These are phyloP conservation scores for Kodamaea kaohsiungensis DNA, from an alignment of 805 yeast genomes.

Conservation along the genomic window DNA sequence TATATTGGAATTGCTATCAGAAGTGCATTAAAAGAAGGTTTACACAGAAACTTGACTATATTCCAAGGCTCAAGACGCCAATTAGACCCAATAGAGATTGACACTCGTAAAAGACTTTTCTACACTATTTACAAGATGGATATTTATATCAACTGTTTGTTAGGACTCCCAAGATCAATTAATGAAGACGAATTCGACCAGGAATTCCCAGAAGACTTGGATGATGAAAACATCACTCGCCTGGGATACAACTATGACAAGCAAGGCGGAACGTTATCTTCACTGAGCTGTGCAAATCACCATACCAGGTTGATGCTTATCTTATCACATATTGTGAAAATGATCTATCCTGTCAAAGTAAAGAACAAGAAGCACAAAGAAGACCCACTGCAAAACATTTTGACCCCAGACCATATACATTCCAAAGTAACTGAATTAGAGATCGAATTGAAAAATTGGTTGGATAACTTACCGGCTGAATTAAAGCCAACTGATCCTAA, in stretches of 20 bases:
- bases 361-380: constrained; percentile 14
- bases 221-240: constrained; percentile 81
- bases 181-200: constrained; percentile 83
- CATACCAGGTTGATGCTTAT: constrained; percentile 77
- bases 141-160: constrained; percentile 79
- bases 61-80: constrained; percentile 50
- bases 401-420: constrained; percentile 39
- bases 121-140: constrained; percentile 93
- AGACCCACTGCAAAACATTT: constrained; percentile 13
- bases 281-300: constrained; percentile 79
- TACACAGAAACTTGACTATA: constrained; percentile 66
- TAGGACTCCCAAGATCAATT: constrained; percentile 81
- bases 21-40: constrained; percentile 78
- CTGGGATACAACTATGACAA: constrained; percentile 51
- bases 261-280: constrained; percentile 57
- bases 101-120: constrained; percentile 79
- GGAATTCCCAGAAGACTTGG: constrained; percentile 79
- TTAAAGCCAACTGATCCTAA: constrained; percentile 71
- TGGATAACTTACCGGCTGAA: constrained; percentile 66
- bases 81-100: constrained; percentile 74
- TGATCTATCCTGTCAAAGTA: constrained; percentile 72
- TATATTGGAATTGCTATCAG: constrained; percentile 87
- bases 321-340: constrained; percentile 67
- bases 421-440: constrained; percentile 62
- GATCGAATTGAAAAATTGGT: constrained; percentile 69